Percentiles rank a stretch among this genome's conserved stretches.
These are phyloP conservation scores for Bipolaris gigantea DNA, from an alignment of 2,329 filamentous ascomycete species.

Conservation along the genomic window DNA sequence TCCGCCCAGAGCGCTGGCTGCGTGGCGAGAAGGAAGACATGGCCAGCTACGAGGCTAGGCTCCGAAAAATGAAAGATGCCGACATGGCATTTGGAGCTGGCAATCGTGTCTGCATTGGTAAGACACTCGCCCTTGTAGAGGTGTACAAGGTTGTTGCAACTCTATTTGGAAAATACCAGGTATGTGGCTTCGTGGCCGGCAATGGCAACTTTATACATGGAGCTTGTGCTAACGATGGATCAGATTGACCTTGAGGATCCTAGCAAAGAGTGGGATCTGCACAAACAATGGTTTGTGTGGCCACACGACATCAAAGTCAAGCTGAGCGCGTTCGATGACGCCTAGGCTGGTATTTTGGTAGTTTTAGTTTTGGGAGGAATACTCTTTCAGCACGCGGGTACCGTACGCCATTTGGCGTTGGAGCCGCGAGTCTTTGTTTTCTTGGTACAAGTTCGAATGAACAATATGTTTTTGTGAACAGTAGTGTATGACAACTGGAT, in stretches of 20 bases:
- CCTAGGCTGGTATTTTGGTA: background rate
- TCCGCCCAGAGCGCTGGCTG: constrained; percentile 42
- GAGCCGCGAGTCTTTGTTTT: background rate
- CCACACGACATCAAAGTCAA: constrained; percentile 39
- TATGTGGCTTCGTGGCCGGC: constrained; percentile 42
- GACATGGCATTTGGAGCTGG: constrained; percentile 38
- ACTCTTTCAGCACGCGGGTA: background rate
- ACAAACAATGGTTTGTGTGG: constrained; percentile 48
- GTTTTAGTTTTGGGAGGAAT: background rate
- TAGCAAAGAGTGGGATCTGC: constrained; percentile 45
- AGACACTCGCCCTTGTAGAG: constrained; percentile 35
- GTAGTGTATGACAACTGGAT: background rate
- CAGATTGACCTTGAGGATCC: constrained; percentile 44
- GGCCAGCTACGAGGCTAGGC: constrained; percentile 21
- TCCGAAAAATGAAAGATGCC: constrained; percentile 40
- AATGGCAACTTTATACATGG: background rate
- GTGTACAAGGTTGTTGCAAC: constrained; percentile 52
- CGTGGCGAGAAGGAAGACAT: constrained; percentile 15
- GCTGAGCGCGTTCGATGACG: constrained; percentile 19
- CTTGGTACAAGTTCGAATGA: background rate
- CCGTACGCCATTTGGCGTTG: background rate
- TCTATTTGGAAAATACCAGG: constrained; percentile 46
- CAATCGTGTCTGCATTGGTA: constrained; percentile 35
- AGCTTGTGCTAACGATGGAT: constrained; percentile 1
- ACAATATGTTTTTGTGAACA: no score